These are phyloP conservation scores for Sclerotinia minor DNA, from an alignment of 2,329 filamentous ascomycete species.

Conservation along the genomic window DNA sequence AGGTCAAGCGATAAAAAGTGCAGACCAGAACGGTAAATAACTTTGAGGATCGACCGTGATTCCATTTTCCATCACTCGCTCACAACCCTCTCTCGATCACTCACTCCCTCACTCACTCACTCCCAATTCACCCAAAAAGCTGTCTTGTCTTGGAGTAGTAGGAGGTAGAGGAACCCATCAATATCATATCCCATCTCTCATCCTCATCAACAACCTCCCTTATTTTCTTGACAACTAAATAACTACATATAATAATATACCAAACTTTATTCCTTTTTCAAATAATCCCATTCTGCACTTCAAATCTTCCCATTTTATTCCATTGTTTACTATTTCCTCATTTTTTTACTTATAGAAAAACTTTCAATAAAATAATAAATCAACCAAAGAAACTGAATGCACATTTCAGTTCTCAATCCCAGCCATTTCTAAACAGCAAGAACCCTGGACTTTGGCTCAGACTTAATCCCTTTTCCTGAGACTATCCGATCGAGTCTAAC, in stretches of 20 bases:
- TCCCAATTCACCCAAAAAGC: too few relatives aligned
- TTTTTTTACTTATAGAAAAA: not conserved
- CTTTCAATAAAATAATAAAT: slow-evolving; percentile 5
- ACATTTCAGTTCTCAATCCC: not conserved
- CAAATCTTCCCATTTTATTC: not conserved
- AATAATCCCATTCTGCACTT: not conserved
- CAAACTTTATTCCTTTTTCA: not conserved
- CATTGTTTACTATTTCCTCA: not conserved
- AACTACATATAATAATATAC: not conserved
- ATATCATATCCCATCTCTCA: not conserved
- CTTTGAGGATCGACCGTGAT: not conserved
- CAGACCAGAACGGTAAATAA: not conserved
- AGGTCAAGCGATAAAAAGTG: too few relatives aligned
- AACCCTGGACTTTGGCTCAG: slow-evolving; percentile 21
- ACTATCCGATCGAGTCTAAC: slow-evolving; percentile 12
- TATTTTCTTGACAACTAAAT: not conserved
- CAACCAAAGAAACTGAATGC: not conserved
- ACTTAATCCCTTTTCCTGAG: slow-evolving; percentile 22
- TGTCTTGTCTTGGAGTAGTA: not conserved
- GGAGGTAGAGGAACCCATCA: slow-evolving; percentile 11
- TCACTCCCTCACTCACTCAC: not conserved
- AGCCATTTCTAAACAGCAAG: slow-evolving; percentile 25
- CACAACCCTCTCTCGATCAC: not conserved
- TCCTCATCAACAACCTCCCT: not conserved
- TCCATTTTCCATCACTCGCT: not conserved